A percentile compares a stretch with the other conserved stretches of the same genome.
Conservation (phyloP, 306 rosid genomes). For the Rosa lucieae region DNA sequence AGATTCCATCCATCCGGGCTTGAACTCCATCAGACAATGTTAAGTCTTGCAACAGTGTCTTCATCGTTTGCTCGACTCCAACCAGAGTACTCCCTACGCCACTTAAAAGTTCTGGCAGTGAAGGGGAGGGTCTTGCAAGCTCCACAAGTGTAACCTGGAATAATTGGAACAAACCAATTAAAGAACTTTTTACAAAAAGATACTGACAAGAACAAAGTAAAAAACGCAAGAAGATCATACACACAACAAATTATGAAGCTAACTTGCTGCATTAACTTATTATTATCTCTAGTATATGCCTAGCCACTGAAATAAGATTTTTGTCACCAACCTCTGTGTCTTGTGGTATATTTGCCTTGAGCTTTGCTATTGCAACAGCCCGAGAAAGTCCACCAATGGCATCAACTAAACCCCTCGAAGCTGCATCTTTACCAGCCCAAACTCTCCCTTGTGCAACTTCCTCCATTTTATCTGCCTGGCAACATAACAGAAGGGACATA, state of each 20-base stretch:
- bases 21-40: conserved; percentile 73
- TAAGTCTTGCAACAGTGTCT: conserved; percentile 51
- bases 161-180: neutral
- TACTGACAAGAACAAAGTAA: too few species aligned
- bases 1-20: conserved; percentile 88
- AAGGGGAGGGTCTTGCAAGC: conserved; percentile 69
- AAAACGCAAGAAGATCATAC: neutral
- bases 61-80: conserved; percentile 67
- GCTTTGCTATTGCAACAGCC: conserved; percentile 89
- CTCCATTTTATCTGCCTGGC: conserved; percentile 89
- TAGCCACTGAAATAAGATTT: neutral
- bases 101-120: conserved; percentile 68
- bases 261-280: neutral
- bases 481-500: conserved; percentile 16
- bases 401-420: conserved; percentile 75
- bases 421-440: conserved; percentile 90
- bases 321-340: conserved; percentile 54
- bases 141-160: conserved; percentile 81
- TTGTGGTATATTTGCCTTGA: conserved; percentile 88
- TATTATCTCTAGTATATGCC: neutral
- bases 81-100: conserved; percentile 62
- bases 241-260: neutral
- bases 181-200: neutral
- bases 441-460: conserved; percentile 95
- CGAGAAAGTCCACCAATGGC: conserved; percentile 91